Base-by-base conservation (phyloP, 257 asterid species). In the Thymus quinquecostatus region DNA sequence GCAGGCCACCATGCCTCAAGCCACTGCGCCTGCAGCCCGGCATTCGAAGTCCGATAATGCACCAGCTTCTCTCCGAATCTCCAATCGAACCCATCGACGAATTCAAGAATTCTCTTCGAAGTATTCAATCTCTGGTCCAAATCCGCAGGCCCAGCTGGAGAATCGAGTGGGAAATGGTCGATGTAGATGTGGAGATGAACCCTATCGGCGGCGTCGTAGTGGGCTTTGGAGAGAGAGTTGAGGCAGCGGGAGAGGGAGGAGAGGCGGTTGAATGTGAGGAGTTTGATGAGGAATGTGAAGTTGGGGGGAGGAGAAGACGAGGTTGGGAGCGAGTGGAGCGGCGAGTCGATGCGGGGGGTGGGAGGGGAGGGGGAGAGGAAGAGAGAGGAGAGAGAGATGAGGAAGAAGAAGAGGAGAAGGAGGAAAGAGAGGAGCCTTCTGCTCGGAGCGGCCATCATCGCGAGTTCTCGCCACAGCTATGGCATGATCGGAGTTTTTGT, bases 221-320 rank as follows among this genome's bases (percentile, higher is more conserved):
- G 85, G 53, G 99, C 95, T 12, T 54, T 70, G 11, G 97, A 73
- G 65, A 92, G 98, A 29, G 98, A 95, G 61, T 72, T 67, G 74
- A 92, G 92, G 64, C 98, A 95, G 64, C 98, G 96, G 58, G 96
- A 79, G 83, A 95, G 90, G 36, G 98, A 88, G 8, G 87, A 33
- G 40, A 88, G 81, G 57, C 98, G 96, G 72, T 89, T 84, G 88
- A 70, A 95, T 1, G 99, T 86, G 77, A 95, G 95, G 69, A 95
- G 76, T 82, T 95, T 95, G 92, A 95, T 80, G 82, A 84, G 74
- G 78, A 95, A 86, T 8, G 95, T 86, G 86, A 95, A 86, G 65
- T 82, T 79, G 13, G 85, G 83, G 78, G 57, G 66, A 21, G 82
- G 59, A 57, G 74, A 62, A 1, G 68, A 8, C 36, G 66, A 64